Evolutionary conservation across 441 rosid genomes (phyloP).

Genomic region (Rhodomyrtus psidioides): DNA sequence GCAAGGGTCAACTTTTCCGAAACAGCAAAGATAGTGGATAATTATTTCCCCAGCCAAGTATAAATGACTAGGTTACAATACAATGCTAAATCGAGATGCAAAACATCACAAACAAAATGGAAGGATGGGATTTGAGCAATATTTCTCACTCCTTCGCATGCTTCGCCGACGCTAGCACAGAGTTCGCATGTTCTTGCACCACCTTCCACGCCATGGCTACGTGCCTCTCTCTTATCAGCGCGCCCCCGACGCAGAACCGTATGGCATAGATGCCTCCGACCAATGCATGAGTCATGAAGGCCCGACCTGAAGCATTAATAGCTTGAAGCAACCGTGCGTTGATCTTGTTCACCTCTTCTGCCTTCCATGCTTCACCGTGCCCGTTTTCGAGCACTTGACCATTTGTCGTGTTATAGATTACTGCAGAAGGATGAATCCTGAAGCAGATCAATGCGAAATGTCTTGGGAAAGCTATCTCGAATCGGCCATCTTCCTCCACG

Average conservation of each 20-base stretch:
- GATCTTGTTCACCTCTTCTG: neutral
- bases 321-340: neutral
- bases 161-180: neutral
- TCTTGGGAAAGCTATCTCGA: neutral
- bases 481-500: neutral
- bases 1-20: neutral
- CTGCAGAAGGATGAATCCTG: neutral
- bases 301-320: constrained; percentile 27
- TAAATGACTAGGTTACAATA: neutral
- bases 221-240: constrained; percentile 16
- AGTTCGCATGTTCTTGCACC: constrained; percentile 10
- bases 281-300: constrained; percentile 32
- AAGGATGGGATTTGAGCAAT: neutral
- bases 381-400: neutral
- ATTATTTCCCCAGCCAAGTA: neutral
- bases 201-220: constrained; percentile 29
- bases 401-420: neutral
- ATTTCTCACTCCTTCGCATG: neutral
- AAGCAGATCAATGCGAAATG: neutral
- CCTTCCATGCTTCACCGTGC: neutral
- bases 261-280: constrained; percentile 18
- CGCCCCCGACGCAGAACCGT: constrained; percentile 30
- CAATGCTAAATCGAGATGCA: neutral
- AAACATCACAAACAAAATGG: neutral
- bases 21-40: neutral